Conservation (phyloP, 2,329 filamentous ascomycete species). For the Colletotrichum tamarilloi region DNA sequence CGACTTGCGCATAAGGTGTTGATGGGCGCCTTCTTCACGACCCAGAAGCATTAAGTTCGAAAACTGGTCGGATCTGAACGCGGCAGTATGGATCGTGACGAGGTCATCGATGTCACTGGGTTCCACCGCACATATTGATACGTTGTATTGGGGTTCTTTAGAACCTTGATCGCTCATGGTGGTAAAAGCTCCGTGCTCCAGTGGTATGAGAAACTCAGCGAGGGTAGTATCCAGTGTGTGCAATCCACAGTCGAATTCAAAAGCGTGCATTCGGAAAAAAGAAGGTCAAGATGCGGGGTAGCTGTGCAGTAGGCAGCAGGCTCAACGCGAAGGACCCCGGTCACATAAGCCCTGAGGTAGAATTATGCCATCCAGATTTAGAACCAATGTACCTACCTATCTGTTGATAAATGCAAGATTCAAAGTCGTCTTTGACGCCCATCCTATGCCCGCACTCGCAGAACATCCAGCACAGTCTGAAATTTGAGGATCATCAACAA, state of each 20-base stretch:
- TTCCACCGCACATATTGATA: background rate
- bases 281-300: background rate
- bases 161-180: background rate
- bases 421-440: too few relatives aligned
- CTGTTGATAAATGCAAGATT: too few relatives aligned
- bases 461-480: too few relatives aligned
- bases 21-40: conserved; percentile 5
- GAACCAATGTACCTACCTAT: background rate
- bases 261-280: background rate
- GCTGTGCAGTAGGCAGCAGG: background rate
- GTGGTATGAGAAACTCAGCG: too few relatives aligned
- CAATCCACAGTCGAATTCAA: background rate
- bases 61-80: conserved; percentile 18
- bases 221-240: background rate
- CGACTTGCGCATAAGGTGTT: conserved; percentile 4
- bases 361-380: background rate
- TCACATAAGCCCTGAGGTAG: background rate
- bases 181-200: background rate
- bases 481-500: too few relatives aligned
- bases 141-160: background rate
- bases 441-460: too few relatives aligned
- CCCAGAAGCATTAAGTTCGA: conserved; percentile 25
- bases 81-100: conserved; percentile 3
- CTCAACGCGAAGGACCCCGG: background rate
- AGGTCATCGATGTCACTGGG: background rate